Conservation (phyloP, 257 asterid genomes). For the Echites panduratus region DNA sequence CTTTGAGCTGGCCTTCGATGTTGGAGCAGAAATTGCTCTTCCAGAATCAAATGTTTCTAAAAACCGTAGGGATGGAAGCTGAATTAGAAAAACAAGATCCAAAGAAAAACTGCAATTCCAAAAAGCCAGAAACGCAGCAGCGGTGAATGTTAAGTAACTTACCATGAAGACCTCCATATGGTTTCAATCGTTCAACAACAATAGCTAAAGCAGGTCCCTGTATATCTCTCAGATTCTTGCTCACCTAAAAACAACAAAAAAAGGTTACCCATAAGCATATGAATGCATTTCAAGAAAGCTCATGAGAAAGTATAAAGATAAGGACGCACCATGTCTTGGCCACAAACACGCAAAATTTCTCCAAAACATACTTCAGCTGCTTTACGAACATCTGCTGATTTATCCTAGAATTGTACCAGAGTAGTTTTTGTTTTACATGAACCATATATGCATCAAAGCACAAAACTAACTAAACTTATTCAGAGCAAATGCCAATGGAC, state of each 20-base stretch:
- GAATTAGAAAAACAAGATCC: slow-evolving; percentile 3
- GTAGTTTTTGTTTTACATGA: not conserved
- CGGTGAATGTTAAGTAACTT: not conserved
- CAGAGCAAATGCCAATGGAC: not conserved
- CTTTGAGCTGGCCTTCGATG: slow-evolving; percentile 66
- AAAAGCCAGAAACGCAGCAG: not conserved
- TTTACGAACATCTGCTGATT: slow-evolving; percentile 98
- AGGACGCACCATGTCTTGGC: slow-evolving; percentile 70
- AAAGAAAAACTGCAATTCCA: not conserved
- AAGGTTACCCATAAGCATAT: slow-evolving; percentile 3
- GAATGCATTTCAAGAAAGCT: slow-evolving; percentile 11
- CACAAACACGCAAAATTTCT: slow-evolving; percentile 88
- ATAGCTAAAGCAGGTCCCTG: slow-evolving; percentile 97
- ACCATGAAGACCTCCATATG: slow-evolving; percentile 62
- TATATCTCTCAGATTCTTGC: slow-evolving; percentile 82
- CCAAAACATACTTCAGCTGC: slow-evolving; percentile 89
- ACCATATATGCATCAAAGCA: not conserved
- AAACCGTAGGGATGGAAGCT: slow-evolving; percentile 15
- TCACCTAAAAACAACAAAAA: slow-evolving; percentile 40
- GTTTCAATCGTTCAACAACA: slow-evolving; percentile 73
- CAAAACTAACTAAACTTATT: not conserved
- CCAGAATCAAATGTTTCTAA: slow-evolving; percentile 63
- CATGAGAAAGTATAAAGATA: slow-evolving; percentile 11
- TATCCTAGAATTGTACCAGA: slow-evolving; percentile 50
- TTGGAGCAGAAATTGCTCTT: slow-evolving; percentile 42